phyloP scores from a whole-genome alignment of 257 asterid genomes.

The Solanum ossicruentum region DNA sequence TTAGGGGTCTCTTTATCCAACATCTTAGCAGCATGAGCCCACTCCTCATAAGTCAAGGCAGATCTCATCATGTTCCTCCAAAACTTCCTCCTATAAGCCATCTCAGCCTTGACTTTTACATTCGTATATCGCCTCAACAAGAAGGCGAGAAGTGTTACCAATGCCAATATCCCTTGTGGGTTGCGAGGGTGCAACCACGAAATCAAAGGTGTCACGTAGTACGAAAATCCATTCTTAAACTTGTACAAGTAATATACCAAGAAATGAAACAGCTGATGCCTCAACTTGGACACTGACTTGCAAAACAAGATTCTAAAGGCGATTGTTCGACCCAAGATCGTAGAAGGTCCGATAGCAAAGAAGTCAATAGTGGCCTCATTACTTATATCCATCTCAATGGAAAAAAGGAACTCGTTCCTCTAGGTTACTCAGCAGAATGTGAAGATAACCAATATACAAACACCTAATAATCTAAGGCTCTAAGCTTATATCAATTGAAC shows the following conservation, averaged over 20 bases:
- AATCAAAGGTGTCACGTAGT: conserved; percentile 33
- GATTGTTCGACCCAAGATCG: conserved; percentile 65
- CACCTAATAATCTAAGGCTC: neutral
- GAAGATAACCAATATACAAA: neutral
- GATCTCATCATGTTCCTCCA: conserved; percentile 86
- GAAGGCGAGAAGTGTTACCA: conserved; percentile 65
- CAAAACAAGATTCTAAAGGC: conserved; percentile 81
- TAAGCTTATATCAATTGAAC: neutral
- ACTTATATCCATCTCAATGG: conserved; percentile 53
- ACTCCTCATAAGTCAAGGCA: conserved; percentile 70
- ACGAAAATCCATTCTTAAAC: conserved; percentile 21
- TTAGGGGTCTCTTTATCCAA: conserved; percentile 55
- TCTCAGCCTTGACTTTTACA: conserved; percentile 56
- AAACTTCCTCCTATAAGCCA: conserved; percentile 79
- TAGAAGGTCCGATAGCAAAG: conserved; percentile 80
- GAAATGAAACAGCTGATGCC: conserved; percentile 33
- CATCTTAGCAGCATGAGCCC: conserved; percentile 90
- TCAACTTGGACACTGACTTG: conserved; percentile 59
- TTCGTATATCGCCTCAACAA: conserved; percentile 56
- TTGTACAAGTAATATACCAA: conserved; percentile 21
- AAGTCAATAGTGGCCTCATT: conserved; percentile 84
- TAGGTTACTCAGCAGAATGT: neutral
- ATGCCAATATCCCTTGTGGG: conserved; percentile 68
- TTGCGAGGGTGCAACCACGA: conserved; percentile 81
- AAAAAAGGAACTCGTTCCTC: neutral